Evolutionary conservation across 768 basidiomycete genomes (phyloP), one percentile per base, ranked within the genome.

Genomic region (Podaxis carcinomalis): DNA sequence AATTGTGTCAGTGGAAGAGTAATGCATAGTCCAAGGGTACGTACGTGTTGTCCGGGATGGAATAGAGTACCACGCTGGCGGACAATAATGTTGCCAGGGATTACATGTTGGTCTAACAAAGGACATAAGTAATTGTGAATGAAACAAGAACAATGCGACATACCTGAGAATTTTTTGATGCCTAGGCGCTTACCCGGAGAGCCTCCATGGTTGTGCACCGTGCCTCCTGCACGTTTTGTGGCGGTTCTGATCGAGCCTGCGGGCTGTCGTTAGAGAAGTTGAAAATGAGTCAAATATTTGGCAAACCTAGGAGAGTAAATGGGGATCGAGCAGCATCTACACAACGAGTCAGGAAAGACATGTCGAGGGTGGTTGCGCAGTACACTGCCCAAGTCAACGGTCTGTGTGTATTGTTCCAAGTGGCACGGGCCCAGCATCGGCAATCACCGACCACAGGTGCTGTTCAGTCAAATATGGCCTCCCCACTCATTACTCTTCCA

Each of bases 151-250:
- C 51, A 32, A 54, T 40, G 35, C 19, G 19, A 69, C 82, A 61
- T 64, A 92, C 96, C 95, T 64, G 93, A 95, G 74, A 94, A 98
- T 74, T 93, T 95, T 78, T 98, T 99, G 44, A 98, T 80, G 66
- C 97, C 97, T 32, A 99, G 77, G 23, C 97, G 87, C 74, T 93
- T 90, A 65, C 97, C 97, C 11, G 93, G 89, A 0, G 94, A 95
- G 62, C 92, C 90, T 62, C 96, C 88, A 67, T 94, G 90, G 72
- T 98, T 98, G 72, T 90, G 87, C 2, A 95, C 90, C 6, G 90
- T 92, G 42, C 97, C 97, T 67, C 95, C 96, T 49, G 95, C 96
- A 46, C 93, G 87, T 75, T 99, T 99, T 60, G 97, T 98, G 37
- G 97, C 95, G 11, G 90, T 96, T 70, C 96, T 88, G 52, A 96